Percentiles rank a stretch among this genome's conserved stretches.
Evolutionary conservation across 805 yeast species (phyloP).

Genomic region (Nakazawaea wickerhamii): DNA sequence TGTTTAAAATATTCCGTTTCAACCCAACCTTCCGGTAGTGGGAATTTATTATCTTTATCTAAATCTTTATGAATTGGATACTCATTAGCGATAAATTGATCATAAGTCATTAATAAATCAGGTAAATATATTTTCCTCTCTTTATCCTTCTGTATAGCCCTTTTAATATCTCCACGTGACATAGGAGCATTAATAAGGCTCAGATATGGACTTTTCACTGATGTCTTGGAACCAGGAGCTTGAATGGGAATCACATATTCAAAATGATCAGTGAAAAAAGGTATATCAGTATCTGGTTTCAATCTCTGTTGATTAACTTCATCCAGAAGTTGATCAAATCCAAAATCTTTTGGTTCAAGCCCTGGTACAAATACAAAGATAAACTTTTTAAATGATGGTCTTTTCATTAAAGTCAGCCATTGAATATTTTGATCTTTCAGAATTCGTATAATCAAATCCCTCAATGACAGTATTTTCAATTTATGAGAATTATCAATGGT

Average conservation of each 20-base stretch:
- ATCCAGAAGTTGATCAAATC: conserved; percentile 20
- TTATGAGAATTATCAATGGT: conserved; percentile 20
- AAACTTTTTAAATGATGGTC: conserved; percentile 43
- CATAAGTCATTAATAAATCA: conserved; percentile 48
- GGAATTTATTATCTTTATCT: conserved; percentile 18
- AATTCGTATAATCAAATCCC: conserved; percentile 40
- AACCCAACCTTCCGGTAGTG: conserved; percentile 37
- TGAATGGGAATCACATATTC: conserved; percentile 40
- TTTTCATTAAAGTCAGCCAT: conserved; percentile 47
- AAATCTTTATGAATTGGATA: conserved; percentile 54
- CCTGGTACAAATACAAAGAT: conserved; percentile 66
- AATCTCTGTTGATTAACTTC: conserved; percentile 4
- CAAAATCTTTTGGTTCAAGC: conserved; percentile 41
- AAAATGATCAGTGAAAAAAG: conserved; percentile 35
- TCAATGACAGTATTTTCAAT: conserved; percentile 33
- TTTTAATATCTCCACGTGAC: conserved; percentile 48
- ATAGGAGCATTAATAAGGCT: conserved; percentile 54
- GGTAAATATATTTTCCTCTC: conserved; percentile 33
- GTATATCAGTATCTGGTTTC: background rate
- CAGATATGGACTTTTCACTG: conserved; percentile 46
- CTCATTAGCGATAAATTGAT: conserved; percentile 41
- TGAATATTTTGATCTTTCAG: conserved; percentile 38
- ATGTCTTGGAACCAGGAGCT: conserved; percentile 63
- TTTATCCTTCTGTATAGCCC: conserved; percentile 28
- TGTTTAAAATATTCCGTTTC: conserved; percentile 50